phyloP scores from a whole-genome alignment of 2,329 filamentous ascomycete species.

The Pseudopyricularia javanii region DNA sequence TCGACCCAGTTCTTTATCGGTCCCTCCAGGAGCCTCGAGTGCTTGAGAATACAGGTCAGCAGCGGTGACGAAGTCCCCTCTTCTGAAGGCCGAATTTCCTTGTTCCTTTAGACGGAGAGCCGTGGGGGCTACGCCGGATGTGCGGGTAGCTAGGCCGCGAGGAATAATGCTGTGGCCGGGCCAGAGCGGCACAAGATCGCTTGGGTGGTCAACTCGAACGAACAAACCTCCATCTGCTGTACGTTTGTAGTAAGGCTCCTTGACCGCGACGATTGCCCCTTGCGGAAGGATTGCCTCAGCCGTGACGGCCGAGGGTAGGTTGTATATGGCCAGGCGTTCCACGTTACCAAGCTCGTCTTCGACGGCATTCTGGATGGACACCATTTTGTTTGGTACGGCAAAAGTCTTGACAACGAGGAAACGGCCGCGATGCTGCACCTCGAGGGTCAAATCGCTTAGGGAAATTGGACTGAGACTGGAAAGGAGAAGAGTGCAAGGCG shows the following conservation, averaged over 20 bases:
- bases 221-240: not conserved
- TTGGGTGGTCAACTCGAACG: not conserved
- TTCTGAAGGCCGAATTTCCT: not conserved
- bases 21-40: not conserved
- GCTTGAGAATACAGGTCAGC: not conserved
- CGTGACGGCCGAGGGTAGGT: not conserved
- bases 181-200: not conserved
- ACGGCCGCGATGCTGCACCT: not conserved
- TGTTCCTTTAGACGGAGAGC: not conserved
- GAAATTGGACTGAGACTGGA: not conserved
- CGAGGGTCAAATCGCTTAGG: not conserved
- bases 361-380: not conserved
- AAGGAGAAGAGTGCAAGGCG: not conserved
- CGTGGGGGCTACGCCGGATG: not conserved
- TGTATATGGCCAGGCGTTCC: not conserved
- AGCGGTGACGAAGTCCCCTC: not conserved
- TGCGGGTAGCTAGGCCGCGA: not conserved
- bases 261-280: not conserved
- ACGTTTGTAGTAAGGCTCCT: not conserved
- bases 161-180: not conserved
- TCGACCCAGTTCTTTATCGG: not conserved
- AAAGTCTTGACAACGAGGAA: not conserved
- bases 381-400: not conserved
- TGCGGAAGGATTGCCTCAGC: not conserved
- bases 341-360: not conserved